phyloP scores from a whole-genome alignment of 495 filamentous ascomycete species.

The Neurospora sp. region DNA sequence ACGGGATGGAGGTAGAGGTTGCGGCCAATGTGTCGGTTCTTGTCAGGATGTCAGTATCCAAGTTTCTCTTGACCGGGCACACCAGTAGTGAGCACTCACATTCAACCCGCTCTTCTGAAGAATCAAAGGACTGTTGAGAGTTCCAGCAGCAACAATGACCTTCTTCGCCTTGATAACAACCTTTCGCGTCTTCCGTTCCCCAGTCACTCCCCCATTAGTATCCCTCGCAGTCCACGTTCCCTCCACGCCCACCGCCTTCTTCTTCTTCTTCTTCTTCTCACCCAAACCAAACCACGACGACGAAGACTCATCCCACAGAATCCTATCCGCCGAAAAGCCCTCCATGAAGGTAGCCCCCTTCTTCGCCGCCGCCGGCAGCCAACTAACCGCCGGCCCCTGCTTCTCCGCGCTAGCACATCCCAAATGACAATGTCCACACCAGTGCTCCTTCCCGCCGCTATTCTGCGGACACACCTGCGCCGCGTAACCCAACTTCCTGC shows the following conservation, averaged over 20 bases:
- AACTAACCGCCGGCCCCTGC: constrained; percentile 66
- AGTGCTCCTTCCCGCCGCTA: constrained; percentile 57
- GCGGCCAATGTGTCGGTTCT: constrained; percentile 74
- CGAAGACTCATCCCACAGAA: constrained; percentile 53
- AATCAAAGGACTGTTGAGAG: constrained; percentile 65
- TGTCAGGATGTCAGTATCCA: constrained; percentile 23
- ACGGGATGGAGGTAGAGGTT: constrained; percentile 79
- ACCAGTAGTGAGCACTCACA: constrained; percentile 18
- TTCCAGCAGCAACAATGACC: constrained; percentile 67
- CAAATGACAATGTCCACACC: constrained; percentile 69
- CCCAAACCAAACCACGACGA: neutral
- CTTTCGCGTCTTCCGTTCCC: constrained; percentile 39
- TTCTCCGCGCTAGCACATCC: constrained; percentile 68
- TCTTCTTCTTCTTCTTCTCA: constrained; percentile 35
- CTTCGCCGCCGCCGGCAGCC: constrained; percentile 65
- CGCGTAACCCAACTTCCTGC: constrained; percentile 62
- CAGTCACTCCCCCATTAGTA: constrained; percentile 44
- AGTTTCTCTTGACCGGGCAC: neutral
- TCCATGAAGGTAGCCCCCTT: constrained; percentile 73
- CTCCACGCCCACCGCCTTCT: constrained; percentile 53
- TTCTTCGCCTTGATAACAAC: constrained; percentile 71
- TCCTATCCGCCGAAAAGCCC: constrained; percentile 56
- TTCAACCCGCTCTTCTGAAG: constrained; percentile 60
- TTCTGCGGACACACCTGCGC: constrained; percentile 72
- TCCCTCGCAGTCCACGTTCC: constrained; percentile 69